Base-by-base conservation (phyloP, 2,329 filamentous ascomycete genomes). In the Stromatinia cepivora region DNA sequence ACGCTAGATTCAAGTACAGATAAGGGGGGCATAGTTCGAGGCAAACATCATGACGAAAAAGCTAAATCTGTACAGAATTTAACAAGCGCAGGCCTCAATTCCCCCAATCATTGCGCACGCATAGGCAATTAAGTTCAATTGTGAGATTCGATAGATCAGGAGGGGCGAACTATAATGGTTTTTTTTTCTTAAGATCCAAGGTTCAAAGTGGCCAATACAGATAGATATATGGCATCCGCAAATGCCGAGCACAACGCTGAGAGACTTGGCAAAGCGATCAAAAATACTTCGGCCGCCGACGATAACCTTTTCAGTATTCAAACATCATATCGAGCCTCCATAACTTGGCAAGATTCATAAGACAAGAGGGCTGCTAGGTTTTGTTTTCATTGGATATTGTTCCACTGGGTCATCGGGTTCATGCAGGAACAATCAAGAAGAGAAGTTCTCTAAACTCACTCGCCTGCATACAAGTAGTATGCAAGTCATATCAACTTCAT, bases 401-500 rank as follows among this genome's bases (percentile, higher is more conserved):
- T 52, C 31, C 61, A 52, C 34, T n/a, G 31, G 15, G 17, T 64
- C 22, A n/a, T 34, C 46, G 48, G 34, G n/a, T 34, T 28, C 61
- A 64, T 64, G 61, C 61, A 64, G 61, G 61, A 52, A 64, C 61
- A 48, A 25, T 39, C 61, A 36, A 64, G 61, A 50, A 42, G 61
- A 63, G 61, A 15, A 34, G 53, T 57, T 46, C 31, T 66, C 61
- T 42, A 50, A 46, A 46, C 7, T 52, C 31, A 28, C 20, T 39
- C 46, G 34, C 28, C 61, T 45, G 42, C 66, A 64, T 69, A 70
- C 71, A 71, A 45, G 52, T 70, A 65, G 61, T 67, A 69, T 74
- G 72, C 72, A 72, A 72, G 70, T 69, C 71, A 71, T 72, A 68
- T 73, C 67, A 69, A 71, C n/a, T 67, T 67, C 63, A n/a, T 45